A percentile compares a stretch with the other conserved stretches of the same genome.
Evolutionary conservation across 2,329 filamentous ascomycete species (phyloP).

Genomic region (Colletotrichum destructivum): DNA sequence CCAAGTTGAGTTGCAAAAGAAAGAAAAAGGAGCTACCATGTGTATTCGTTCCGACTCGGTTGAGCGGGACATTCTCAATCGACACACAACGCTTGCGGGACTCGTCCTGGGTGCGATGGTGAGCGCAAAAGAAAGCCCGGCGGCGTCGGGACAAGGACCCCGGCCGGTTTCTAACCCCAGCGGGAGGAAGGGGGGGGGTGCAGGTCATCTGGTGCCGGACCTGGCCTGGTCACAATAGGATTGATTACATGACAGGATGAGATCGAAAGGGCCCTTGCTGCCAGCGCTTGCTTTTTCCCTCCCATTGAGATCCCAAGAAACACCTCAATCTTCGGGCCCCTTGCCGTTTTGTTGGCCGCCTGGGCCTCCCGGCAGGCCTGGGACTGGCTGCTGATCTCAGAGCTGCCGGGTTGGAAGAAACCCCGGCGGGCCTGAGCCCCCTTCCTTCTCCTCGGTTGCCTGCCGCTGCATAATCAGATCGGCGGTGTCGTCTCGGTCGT

Average conservation of each 20-base stretch:
- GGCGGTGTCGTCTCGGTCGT: neutral
- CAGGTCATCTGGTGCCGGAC: neutral
- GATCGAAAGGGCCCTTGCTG: constrained; percentile 29
- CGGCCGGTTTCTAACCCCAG: neutral
- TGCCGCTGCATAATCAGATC: constrained; percentile 25
- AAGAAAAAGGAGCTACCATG: neutral
- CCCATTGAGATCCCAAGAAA: too few relatives aligned
- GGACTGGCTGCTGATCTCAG: neutral
- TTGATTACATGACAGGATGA: constrained; percentile 9
- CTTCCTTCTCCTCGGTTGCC: neutral
- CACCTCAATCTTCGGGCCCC: too few relatives aligned
- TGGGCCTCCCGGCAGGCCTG: too few relatives aligned
- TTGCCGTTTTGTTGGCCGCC: too few relatives aligned
- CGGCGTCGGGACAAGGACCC: constrained; percentile 14
- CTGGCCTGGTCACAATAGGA: constrained; percentile 5
- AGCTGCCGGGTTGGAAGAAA: neutral
- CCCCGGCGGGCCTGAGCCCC: neutral
- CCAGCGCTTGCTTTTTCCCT: constrained; percentile 15
- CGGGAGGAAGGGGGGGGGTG: neutral
- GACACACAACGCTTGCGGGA: neutral
- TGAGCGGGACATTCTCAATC: neutral
- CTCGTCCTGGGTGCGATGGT: constrained; percentile 15
- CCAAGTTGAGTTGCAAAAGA: constrained; percentile 23
- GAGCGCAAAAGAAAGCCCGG: constrained; percentile 29
- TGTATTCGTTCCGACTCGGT: too few relatives aligned